Base-by-base conservation (phyloP, 2,329 filamentous ascomycete genomes). In the Dothidotthia symphoricarpi region DNA sequence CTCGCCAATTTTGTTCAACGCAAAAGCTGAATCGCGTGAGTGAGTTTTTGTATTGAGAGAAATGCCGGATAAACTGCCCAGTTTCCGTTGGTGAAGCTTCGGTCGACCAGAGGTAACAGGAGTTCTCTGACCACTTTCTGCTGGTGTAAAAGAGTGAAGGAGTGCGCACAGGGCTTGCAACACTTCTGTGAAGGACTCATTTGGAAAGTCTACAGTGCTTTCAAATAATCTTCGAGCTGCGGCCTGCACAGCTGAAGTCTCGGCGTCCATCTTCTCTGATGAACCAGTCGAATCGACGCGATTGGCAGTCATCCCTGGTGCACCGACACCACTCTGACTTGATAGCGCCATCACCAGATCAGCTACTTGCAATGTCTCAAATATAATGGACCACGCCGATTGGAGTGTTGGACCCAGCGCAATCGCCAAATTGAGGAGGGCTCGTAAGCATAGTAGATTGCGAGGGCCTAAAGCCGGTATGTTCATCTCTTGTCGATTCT, bases 341-440 rank as follows among this genome's bases (percentile, higher is more conserved):
- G 65, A 67, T 13, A 67, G 57, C 9, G 80, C 76, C 16, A 96
- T 76, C 3, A 97, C 83, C 46, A 95, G 82, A 55, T 97, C 93
- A 3, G 91, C 90, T 64, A 96, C 88, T 57, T 96, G 89, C 6
- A 98, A 71, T 0, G 90, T 95, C 57, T 95, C 90, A 1, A 98
- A 76, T 12, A 98, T 75, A 41, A 98, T 97, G 1, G 82, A 83
- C 87, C 94, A 98, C 1, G 91, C 86, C 11, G 78, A 75, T 24
- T 86, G 83, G 1, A 98, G 74, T 0, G 88, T 95, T 3, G 93
- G 89, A 0, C 93, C 93, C 1, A 98, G 71, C 2, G 93, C 93
- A 56, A 97, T 98, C 2, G 93, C 93, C 3, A 98, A 71, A 53
- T 98, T 98, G n/a, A 98, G 71, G 12, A 98, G 74, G 19, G 93